These are phyloP conservation scores for Ganoderma resinaceum DNA, from an alignment of 1,284 basidiomycete genomes.

Conservation along the genomic window DNA sequence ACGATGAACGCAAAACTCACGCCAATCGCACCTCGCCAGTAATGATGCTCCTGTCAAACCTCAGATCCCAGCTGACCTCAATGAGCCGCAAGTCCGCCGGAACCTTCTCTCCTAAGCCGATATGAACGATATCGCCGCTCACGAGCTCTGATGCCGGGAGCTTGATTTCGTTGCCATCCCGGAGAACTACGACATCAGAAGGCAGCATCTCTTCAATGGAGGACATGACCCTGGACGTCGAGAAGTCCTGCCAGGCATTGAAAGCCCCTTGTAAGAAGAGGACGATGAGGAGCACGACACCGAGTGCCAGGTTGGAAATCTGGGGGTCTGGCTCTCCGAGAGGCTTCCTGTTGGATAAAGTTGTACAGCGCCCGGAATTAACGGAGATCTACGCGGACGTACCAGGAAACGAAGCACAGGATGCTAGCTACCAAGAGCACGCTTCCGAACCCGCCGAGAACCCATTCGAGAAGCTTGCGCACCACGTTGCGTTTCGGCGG, in stretches of 20 bases:
- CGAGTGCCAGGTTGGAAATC: constrained; percentile 52
- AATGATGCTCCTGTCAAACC: constrained; percentile 65
- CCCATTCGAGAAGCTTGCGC: constrained; percentile 53
- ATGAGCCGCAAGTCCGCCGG: constrained; percentile 59
- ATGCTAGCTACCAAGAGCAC: constrained; percentile 59
- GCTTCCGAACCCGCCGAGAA: constrained; percentile 62
- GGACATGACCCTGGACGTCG: constrained; percentile 52
- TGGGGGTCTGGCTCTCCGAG: constrained; percentile 52
- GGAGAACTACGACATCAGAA: constrained; percentile 49
- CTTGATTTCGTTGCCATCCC: constrained; percentile 47
- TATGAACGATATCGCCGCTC: constrained; percentile 32
- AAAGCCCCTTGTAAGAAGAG: constrained; percentile 56
- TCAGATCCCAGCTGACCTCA: constrained; percentile 52
- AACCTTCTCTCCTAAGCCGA: constrained; percentile 47
- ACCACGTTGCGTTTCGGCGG: constrained; percentile 51
- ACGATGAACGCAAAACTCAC: constrained; percentile 42
- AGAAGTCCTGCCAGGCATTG: constrained; percentile 60
- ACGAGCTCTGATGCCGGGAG: constrained; percentile 41
- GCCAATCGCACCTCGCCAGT: constrained; percentile 58
- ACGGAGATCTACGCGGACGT: constrained; percentile 17
- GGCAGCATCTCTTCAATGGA: constrained; percentile 58
- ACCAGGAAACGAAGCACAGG: constrained; percentile 57
- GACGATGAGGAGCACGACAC: constrained; percentile 56
- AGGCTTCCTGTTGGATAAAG: constrained; percentile 49
- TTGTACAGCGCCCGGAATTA: constrained; percentile 20